Evolutionary conservation across 2,329 filamentous ascomycete species (phyloP).

Genomic region (Calonectria naviculata): DNA sequence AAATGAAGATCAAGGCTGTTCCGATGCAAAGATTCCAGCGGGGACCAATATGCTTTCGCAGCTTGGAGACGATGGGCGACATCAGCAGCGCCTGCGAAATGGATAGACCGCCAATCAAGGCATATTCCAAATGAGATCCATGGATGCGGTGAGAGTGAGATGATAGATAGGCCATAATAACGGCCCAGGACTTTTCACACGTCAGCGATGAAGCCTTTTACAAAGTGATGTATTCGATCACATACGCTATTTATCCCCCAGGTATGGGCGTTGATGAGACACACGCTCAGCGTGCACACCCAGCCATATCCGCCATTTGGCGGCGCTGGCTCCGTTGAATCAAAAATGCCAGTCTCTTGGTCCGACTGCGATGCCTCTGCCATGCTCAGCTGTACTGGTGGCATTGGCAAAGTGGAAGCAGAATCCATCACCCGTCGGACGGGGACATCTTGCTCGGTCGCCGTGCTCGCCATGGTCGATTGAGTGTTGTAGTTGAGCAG

Average conservation of each 20-base stretch:
- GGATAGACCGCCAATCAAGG: constrained; percentile 70
- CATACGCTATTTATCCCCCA: constrained; percentile 51
- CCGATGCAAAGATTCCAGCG: constrained; percentile 71
- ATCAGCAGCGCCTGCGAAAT: constrained; percentile 64
- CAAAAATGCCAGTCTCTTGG: background rate
- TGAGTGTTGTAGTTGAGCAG: background rate
- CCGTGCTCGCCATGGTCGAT: background rate
- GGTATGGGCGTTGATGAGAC: constrained; percentile 71
- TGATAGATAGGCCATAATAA: constrained; percentile 68
- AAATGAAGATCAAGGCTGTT: constrained; percentile 67
- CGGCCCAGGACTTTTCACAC: constrained; percentile 40
- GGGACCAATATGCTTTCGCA: constrained; percentile 69
- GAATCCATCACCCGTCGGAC: background rate
- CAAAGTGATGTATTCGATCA: background rate
- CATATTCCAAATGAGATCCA: constrained; percentile 72
- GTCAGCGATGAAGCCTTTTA: background rate
- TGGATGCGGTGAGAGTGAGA: constrained; percentile 53
- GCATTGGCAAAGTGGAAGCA: background rate
- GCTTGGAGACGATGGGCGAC: constrained; percentile 72
- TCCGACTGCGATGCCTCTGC: background rate
- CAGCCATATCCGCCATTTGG: constrained; percentile 51
- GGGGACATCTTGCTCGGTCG: background rate
- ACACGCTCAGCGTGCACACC: constrained; percentile 44
- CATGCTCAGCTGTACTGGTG: background rate
- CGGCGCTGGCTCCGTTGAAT: background rate